Conservation (phyloP, 306 rosid species). For the Pterocarpus macrocarpus region DNA sequence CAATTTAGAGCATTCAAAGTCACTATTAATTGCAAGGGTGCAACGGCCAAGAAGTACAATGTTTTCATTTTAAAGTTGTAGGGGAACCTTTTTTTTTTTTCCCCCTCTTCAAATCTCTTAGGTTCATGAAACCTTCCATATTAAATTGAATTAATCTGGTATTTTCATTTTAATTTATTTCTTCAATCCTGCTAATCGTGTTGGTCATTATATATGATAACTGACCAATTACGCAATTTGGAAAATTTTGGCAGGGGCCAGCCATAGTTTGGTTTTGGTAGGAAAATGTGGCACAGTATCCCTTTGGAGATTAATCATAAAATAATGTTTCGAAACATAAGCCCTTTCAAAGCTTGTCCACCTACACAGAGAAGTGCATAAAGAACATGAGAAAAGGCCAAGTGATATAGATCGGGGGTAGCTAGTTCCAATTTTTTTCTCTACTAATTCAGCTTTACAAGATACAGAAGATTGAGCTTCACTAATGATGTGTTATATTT, state of each 20-base stretch:
- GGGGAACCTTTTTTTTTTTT: not conserved
- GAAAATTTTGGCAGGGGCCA: not conserved
- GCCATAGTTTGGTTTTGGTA: not conserved
- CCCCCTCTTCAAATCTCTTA: not conserved
- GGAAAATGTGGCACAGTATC: not conserved
- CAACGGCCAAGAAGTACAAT: not conserved
- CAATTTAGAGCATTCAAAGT: not conserved
- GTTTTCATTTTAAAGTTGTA: no score
- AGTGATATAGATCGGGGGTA: slow-evolving; percentile 32
- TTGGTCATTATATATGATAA: not conserved
- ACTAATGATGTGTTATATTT: not conserved
- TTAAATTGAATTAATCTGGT: not conserved
- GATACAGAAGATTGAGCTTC: slow-evolving; percentile 5
- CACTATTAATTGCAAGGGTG: not conserved
- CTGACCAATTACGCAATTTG: not conserved
- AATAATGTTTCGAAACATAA: not conserved
- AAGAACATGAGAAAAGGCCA: slow-evolving; percentile 44
- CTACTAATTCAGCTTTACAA: slow-evolving; percentile 22
- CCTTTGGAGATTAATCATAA: slow-evolving; percentile 18
- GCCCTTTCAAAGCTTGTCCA: slow-evolving; percentile 34
- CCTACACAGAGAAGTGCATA: slow-evolving; percentile 10
- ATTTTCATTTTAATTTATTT: not conserved
- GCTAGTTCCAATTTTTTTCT: not conserved
- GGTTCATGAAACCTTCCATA: not conserved
- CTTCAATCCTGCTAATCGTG: not conserved